Conservation (phyloP, 176 grass and related monocot genomes). For the Alloteropsis semialata region DNA sequence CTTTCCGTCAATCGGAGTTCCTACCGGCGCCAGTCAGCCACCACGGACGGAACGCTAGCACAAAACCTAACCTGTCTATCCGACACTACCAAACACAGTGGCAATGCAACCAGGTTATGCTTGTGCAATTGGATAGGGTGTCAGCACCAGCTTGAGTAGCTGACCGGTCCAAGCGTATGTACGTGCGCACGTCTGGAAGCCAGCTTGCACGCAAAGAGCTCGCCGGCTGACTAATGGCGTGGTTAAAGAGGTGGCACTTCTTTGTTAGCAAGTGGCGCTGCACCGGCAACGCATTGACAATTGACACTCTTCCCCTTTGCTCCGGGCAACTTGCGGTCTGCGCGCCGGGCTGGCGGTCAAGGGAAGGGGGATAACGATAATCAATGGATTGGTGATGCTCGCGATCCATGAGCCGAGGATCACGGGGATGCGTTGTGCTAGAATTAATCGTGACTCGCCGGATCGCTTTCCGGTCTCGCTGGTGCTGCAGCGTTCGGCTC, state of each 20-base stretch:
- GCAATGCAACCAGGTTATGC: not conserved
- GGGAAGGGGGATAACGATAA: not conserved
- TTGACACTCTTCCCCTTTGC: not conserved
- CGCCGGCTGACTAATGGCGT: not conserved
- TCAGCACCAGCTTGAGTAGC: not conserved
- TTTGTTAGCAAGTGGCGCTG: not conserved
- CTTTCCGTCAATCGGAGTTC: not conserved
- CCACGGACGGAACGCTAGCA: no score
- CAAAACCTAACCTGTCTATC: no score
- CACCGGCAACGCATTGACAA: not conserved
- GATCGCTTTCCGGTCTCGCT: not conserved
- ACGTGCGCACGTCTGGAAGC: not conserved
- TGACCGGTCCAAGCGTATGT: not conserved
- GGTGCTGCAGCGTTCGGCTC: not conserved
- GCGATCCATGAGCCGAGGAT: not conserved
- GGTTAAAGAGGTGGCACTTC: not conserved
- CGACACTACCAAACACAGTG: not conserved
- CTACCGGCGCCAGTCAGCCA: not conserved
- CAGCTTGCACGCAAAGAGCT: not conserved
- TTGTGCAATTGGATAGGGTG: not conserved
- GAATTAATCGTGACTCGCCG: no score
- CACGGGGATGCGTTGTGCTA: no score
- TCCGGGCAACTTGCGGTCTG: not conserved
- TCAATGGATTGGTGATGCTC: not conserved
- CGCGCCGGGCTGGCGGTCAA: not conserved